Base-by-base conservation (phyloP, 176 grass and related monocot species). In the Oryza rufipogon region DNA sequence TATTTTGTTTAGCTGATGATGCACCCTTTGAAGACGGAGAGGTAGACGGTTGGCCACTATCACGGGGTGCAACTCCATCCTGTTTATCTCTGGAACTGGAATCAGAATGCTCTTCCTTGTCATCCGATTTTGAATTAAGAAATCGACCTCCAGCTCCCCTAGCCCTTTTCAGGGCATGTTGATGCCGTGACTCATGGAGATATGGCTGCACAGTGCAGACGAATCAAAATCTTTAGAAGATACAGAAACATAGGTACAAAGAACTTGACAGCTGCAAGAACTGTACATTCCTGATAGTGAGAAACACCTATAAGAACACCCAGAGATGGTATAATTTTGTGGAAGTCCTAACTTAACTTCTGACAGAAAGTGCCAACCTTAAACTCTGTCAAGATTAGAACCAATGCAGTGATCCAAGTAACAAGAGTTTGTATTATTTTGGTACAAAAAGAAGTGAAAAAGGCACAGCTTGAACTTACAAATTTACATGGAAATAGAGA, bases 131-230 rank as follows among this genome's bases (percentile, higher is more conserved):
- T 44, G 71, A 79, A 70, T 93, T 88, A 41, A 93, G 88, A 83
- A 93, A 93, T 3, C 88, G 70, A 5, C 91, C 91, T 83, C 91
- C 91, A 49, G 85, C 82, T 82, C 91, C 91, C 80, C 91, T 93
- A 38, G 91, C 91, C 39, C 88, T 87, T 63, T 90, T 85, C 83
- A 93, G 48, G 49, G 91, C 91, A 86, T 93, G 91, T 45, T 90
- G 91, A 80, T 93, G 91, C 0, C 91, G 70, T 6, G 91, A 93
- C 51, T 93, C 91, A 1, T 93, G 91, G 30, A 93, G 85, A 86
- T 93, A 93, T 2, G 88, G 85, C 91, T 93, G 75, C 34, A 73
- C 22, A 87, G 5, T n/a, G 45, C 11, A 90, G 28, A 42, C 9
- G 22, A 60, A 70, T 3, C 5, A 5, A 14, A 61, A 39, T 42